These are phyloP conservation scores for Cystobasidium ongulense DNA, from an alignment of 768 basidiomycete species.

Conservation along the genomic window DNA sequence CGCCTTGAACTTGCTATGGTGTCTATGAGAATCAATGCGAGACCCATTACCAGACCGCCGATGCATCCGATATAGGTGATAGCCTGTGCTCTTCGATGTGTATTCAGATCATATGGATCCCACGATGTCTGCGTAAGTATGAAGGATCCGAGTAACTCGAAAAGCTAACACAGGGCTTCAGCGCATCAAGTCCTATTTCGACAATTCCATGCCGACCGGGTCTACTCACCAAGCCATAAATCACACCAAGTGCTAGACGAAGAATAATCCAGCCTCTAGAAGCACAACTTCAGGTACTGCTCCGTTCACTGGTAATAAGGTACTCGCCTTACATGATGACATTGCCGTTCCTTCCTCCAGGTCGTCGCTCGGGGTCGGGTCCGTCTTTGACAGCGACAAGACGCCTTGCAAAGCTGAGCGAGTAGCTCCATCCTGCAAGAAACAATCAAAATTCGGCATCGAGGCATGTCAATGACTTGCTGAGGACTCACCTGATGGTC, in stretches of 20 bases:
- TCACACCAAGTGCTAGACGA: slow-evolving; percentile 3
- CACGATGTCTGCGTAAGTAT: slow-evolving; percentile 11
- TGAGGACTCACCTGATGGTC: background rate
- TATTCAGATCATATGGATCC: background rate
- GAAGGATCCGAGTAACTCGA: slow-evolving; percentile 19
- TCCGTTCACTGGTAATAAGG: too few species aligned
- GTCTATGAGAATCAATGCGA: slow-evolving; percentile 17
- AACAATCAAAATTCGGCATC: background rate
- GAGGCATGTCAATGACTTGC: background rate
- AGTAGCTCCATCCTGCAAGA: slow-evolving; percentile 11
- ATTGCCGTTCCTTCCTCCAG: background rate
- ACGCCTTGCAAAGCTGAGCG: slow-evolving; percentile 10
- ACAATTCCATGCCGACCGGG: background rate
- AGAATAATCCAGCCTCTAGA: background rate
- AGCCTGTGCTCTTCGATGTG: slow-evolving; percentile 6
- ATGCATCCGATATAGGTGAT: slow-evolving; percentile 7
- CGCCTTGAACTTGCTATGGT: background rate
- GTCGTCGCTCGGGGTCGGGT: background rate
- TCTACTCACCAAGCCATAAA: slow-evolving; percentile 13
- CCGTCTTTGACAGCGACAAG: background rate
- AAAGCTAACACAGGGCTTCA: background rate
- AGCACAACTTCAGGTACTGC: background rate
- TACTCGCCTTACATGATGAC: background rate
- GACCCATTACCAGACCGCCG: slow-evolving; percentile 11
- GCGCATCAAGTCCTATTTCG: too few species aligned